Evolutionary conservation across 2,329 filamentous ascomycete genomes (phyloP).

Genomic region (Xylaria arbuscula): DNA sequence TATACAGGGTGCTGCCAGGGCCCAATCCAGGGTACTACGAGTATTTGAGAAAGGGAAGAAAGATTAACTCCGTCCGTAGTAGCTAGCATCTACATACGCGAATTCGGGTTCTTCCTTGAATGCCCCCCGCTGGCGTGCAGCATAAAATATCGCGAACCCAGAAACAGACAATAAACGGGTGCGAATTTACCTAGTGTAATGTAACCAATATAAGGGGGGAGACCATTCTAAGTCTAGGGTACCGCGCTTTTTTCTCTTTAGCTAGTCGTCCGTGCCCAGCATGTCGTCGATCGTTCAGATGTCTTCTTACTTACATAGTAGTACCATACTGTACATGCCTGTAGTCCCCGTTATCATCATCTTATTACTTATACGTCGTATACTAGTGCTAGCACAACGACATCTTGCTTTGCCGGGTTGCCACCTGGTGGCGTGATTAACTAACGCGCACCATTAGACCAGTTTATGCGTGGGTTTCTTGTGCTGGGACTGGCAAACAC

Average conservation of each 20-base stretch:
- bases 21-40: not conserved
- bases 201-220: not conserved
- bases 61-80: no score
- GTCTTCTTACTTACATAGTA: no score
- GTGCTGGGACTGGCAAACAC: not conserved
- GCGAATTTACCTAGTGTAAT: conserved; percentile 11
- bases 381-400: no score
- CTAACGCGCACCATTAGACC: not conserved
- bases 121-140: conserved; percentile 37
- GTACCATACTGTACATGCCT: no score
- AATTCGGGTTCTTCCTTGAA: conserved; percentile 25
- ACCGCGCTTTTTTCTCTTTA: conserved; percentile 24
- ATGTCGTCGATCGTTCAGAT: conserved; percentile 25
- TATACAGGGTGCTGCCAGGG: conserved; percentile 34
- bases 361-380: not conserved
- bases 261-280: conserved; percentile 29
- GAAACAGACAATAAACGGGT: conserved; percentile 34
- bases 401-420: not conserved
- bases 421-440: not conserved
- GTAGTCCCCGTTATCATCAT: conserved; percentile 6
- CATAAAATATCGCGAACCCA: conserved; percentile 43
- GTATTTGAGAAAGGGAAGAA: conserved; percentile 25
- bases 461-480: not conserved
- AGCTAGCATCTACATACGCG: not conserved
- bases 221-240: conserved; percentile 23